Evolutionary conservation across 2,329 filamentous ascomycete species (phyloP), one percentile per base, ranked within the genome.

Genomic region (Fusarium chuoi): DNA sequence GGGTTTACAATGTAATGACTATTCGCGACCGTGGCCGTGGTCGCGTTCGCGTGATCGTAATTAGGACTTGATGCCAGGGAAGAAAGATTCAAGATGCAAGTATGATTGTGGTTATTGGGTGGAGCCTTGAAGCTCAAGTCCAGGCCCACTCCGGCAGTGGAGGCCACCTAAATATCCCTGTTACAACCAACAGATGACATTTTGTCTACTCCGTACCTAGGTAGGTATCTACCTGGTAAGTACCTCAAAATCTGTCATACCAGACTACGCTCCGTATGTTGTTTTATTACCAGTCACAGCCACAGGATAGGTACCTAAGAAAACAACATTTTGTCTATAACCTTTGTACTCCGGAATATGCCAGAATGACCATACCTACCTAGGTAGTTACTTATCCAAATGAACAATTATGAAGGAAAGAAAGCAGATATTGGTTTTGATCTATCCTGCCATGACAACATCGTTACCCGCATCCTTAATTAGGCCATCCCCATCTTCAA

Each of bases 361-460:
- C 54, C 49, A 67, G 49, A 38, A 39, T 58, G 46, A 60, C 36
- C 63, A 55, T 49, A 46, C 28, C 35, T 33, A 13, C 33, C 30
- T 13, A 33, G 10, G 4, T 28, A 41, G n/a, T n/a, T 51, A 38
- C 26, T 33, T 65, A 62, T 44, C 42, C 35, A 59, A 39, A 49
- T 57, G 51, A 58, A 61, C 65, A 46, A 59, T 45, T n/a, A 24
- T 51, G 24, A 61, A 42, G 67, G 73, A 59, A 17, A 45, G 44
- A 55, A 22, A 42, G 46, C 42, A 51, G n/a, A n/a, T 14, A 15
- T 45, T 41, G 14, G 36, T 51, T 64, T 65, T 68, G 26, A 33
- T 65, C 63, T 79, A 82, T 56, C 79, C 79, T 71, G 76, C 80
- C 85, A 87, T 85, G 63, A 85, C 78, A 58, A 83, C 79, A 77